Evolutionary conservation across 2,329 filamentous ascomycete species (phyloP), one percentile per base, ranked within the genome.

Genomic region (Trichophyton simii): DNA sequence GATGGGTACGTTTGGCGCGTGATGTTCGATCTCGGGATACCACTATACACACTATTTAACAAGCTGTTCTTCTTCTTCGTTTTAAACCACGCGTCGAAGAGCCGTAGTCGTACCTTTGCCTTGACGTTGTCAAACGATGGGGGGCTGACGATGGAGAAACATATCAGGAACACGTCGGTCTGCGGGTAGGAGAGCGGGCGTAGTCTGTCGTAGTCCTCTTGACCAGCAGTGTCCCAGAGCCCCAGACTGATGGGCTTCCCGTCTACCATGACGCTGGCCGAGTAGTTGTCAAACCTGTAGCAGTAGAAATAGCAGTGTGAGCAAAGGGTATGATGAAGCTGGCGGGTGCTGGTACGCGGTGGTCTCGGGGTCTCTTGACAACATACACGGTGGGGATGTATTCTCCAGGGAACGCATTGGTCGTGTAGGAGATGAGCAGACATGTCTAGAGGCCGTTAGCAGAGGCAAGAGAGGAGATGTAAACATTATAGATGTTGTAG

Each of bases 371-470:
- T 46, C 42, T 55, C 31, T 28, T 22, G 2, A 66, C 55, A 61
- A 75, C 74, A 69, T 67, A 76, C 74, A 99, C 94, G 70, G 94
- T 99, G 68, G 94, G 94, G 70, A 99, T 97, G 78, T 99, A 99
- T 82, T 99, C 94, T 76, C 94, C 94, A n/a, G 94, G 94, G 76
- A 99, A 99, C 67, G 94, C 94, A 80, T 97, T 99, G 66, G 94
- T 99, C 66, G 94, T 97, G 80, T 99, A 99, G 60, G 92, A 97
- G 75, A 99, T 99, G 71, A 99, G 86, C 63, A 99, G 86, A 81
- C 94, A 99, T 82, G 94, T 99, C 92, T 96, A 59, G 50, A 15
- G 20, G 28, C 60, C 65, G 65, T 65, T 67, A 48, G 54, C 38
- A 8, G 46, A 52, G 20, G 50, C 57, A 59, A 58, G 59, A 63